Conservation (phyloP, 2,329 filamentous ascomycete species). For the Cercospora sojina region DNA sequence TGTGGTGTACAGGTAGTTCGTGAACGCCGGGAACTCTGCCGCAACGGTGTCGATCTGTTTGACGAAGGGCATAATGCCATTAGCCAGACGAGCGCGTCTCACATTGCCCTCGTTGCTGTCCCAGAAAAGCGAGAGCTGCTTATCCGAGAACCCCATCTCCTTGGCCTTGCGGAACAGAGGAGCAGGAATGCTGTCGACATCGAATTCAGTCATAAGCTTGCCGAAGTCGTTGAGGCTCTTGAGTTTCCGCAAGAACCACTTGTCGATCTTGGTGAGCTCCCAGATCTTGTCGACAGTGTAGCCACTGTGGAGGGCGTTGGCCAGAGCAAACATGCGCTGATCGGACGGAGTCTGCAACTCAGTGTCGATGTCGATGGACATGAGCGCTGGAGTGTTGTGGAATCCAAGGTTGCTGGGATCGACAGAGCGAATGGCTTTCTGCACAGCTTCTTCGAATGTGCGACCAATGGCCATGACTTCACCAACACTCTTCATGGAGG, state of each 20-base stretch:
- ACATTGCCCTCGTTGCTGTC: conserved; percentile 91
- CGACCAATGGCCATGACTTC: conserved; percentile 98
- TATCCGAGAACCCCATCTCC: conserved; percentile 89
- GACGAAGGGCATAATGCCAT: conserved; percentile 81
- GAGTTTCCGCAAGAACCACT: conserved; percentile 93
- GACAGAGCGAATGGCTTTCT: conserved; percentile 94
- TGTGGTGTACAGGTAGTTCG: conserved; percentile 94
- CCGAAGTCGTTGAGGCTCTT: conserved; percentile 89
- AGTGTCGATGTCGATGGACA: conserved; percentile 94
- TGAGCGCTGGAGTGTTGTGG: conserved; percentile 81
- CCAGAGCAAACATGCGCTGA: conserved; percentile 94
- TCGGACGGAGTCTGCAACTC: conserved; percentile 97
- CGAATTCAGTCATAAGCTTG: conserved; percentile 70
- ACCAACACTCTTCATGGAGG: conserved; percentile 99
- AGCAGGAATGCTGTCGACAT: conserved; percentile 63
- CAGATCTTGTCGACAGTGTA: conserved; percentile 97
- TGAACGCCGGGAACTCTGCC: conserved; percentile 89
- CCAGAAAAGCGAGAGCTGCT: conserved; percentile 91
- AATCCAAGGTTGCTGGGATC: conserved; percentile 96
- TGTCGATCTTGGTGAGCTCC: conserved; percentile 97
- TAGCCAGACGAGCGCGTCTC: conserved; percentile 77
- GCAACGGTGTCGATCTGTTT: conserved; percentile 99
- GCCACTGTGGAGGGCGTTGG: conserved; percentile 92
- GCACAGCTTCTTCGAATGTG: conserved; percentile 96
- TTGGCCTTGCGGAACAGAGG: conserved; percentile 79